Conservation (phyloP, 345 rosid species). For the Physaria fendleri region DNA sequence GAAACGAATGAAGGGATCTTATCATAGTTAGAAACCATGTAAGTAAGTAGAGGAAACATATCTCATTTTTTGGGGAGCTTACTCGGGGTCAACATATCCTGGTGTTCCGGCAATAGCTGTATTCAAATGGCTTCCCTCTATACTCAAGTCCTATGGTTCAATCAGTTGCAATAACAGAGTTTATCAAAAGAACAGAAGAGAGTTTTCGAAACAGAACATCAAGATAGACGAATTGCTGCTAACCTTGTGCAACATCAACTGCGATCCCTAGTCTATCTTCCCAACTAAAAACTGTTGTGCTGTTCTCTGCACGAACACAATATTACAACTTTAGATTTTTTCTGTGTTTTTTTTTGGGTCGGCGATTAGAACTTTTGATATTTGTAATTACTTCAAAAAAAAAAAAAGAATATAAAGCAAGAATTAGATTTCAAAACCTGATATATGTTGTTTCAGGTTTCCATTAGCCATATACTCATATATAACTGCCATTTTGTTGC, state of each 20-base stretch:
- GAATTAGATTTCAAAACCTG: constrained; percentile 26
- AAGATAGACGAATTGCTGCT: neutral
- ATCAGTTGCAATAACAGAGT: neutral
- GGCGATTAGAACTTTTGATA: too few relatives aligned
- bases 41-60: too few relatives aligned
- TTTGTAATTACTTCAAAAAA: constrained; percentile 2
- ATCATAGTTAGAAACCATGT: too few relatives aligned
- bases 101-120: constrained; percentile 44
- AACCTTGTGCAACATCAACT: constrained; percentile 50
- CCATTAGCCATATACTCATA: constrained; percentile 54
- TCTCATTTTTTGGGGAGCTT: too few relatives aligned
- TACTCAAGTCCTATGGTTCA: constrained; percentile 35
- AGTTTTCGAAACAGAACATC: constrained; percentile 5
- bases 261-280: constrained; percentile 45
- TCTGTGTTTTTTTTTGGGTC: too few relatives aligned
- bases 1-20: too few relatives aligned
- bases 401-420: neutral
- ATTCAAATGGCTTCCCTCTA: constrained; percentile 30
- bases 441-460: constrained; percentile 36
- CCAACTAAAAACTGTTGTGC: constrained; percentile 38
- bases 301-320: constrained; percentile 26
- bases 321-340: neutral
- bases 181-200: constrained; percentile 1
- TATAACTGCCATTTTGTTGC: constrained; percentile 36
- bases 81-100: constrained; percentile 64